Evolutionary conservation across 2,329 filamentous ascomycete species (phyloP).

Genomic region (Diaporthe ampelina): DNA sequence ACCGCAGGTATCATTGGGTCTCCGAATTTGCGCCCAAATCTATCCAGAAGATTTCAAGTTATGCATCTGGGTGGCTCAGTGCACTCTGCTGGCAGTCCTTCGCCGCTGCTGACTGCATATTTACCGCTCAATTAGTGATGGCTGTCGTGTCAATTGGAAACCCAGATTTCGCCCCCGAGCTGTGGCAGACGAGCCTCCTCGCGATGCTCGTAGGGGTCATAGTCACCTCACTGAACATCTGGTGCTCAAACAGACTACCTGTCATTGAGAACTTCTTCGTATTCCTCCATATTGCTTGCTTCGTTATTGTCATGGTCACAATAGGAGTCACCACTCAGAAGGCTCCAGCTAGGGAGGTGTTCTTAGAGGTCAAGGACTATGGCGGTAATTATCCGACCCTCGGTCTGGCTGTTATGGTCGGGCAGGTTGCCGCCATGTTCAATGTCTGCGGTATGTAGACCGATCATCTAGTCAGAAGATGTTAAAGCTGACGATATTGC

Average conservation of each 20-base stretch:
- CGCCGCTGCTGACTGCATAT: conserved; percentile 47
- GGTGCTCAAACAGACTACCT: conserved; percentile 60
- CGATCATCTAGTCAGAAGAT: conserved; percentile 48
- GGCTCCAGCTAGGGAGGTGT: conserved; percentile 45
- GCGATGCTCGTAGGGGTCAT: conserved; percentile 62
- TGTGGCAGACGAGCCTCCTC: conserved; percentile 53
- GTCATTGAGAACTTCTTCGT: conserved; percentile 65
- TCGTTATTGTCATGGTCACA: conserved; percentile 47
- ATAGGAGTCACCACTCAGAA: conserved; percentile 47
- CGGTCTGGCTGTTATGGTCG: conserved; percentile 54
- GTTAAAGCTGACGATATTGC: not conserved
- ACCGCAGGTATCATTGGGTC: conserved; percentile 67
- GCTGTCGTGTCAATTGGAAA: conserved; percentile 13
- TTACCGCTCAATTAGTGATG: conserved; percentile 21
- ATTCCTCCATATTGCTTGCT: conserved; percentile 56
- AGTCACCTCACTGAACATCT: conserved; percentile 60
- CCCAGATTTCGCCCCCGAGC: conserved; percentile 1
- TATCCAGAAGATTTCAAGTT: conserved; percentile 68
- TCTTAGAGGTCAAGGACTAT: conserved; percentile 49
- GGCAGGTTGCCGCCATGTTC: conserved; percentile 37
- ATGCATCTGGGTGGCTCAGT: conserved; percentile 63
- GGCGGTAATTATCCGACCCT: conserved; percentile 49
- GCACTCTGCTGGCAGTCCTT: conserved; percentile 61
- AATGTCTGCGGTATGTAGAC: conserved; percentile 15
- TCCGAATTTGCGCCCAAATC: conserved; percentile 64